A percentile compares a stretch with the other conserved stretches of the same genome.
phyloP scores from a whole-genome alignment of 768 basidiomycete genomes.

The Panus rudis region DNA sequence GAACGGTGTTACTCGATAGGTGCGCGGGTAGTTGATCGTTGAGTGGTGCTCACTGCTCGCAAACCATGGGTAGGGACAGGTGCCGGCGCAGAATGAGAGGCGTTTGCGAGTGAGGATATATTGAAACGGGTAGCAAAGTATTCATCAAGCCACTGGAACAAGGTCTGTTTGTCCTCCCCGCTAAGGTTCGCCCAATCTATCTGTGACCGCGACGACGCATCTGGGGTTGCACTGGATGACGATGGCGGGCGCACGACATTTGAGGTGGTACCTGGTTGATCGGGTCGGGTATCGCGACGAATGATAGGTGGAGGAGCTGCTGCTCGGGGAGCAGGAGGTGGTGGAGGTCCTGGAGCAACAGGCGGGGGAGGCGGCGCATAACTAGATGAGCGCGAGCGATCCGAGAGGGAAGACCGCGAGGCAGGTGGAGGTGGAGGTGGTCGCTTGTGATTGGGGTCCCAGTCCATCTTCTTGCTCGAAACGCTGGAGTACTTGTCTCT shows the following conservation, averaged over 20 bases:
- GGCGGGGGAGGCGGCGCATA: not conserved
- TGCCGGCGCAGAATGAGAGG: not conserved
- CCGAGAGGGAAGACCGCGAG: conserved; percentile 1
- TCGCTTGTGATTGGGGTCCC: conserved; percentile 50
- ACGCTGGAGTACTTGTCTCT: conserved; percentile 50
- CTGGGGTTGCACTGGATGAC: not conserved
- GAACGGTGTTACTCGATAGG: no score
- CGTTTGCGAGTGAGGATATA: conserved; percentile 8
- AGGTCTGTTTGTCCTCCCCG: conserved; percentile 57
- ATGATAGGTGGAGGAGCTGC: conserved; percentile 2
- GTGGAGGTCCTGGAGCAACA: conserved; percentile 3
- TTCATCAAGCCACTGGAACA: conserved; percentile 79
- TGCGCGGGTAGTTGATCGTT: no score
- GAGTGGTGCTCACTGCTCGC: no score
- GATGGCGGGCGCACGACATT: conserved; percentile 1
- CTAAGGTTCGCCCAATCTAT: conserved; percentile 71
- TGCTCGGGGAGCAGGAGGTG: not conserved
- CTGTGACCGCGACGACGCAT: conserved; percentile 9
- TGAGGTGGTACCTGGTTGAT: conserved; percentile 15
- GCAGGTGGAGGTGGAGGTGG: conserved; percentile 32
- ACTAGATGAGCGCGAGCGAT: conserved; percentile 3
- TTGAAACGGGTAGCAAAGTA: conserved; percentile 52
- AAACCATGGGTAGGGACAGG: not conserved
- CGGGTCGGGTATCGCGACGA: conserved; percentile 9
- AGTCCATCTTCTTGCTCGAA: conserved; percentile 54